Base-by-base conservation (phyloP, 148 eudicot genomes). In the Fallopia convolvulus region DNA sequence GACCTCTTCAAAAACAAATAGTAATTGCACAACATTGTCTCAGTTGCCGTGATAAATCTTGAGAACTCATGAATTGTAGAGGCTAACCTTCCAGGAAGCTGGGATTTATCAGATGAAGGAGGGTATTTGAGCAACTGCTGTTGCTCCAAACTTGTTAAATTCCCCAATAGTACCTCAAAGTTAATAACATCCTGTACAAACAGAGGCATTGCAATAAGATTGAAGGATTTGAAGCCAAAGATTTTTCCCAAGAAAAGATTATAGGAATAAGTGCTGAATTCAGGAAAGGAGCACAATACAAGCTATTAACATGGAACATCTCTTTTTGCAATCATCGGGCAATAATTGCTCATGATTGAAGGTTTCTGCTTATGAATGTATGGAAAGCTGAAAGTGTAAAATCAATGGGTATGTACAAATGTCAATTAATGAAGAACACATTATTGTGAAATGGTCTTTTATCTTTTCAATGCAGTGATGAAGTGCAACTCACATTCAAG, bases 141-240 rank as follows among this genome's bases (percentile, higher is more conserved):
- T 77, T 88, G 96, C 83, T 95, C 97, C 72, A 83, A 91, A 76
- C 75, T 77, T 30, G 97, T 84, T 58, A 95, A 76, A 74, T 87
- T 78, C 81, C 86, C 85, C 52, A 75, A 36, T 80, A 91, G 93
- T 48, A 80, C 88, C n/a, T 92, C 89, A 47, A 82, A 80, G 83
- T 90, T 89, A 33, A 87, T 76, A 76, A 95, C 78, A 77, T 92
- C 97, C 99, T 95, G 97, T 83, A 86, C 47, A 80, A 68, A 68
- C 39, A 61, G 72, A 68, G 20, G 39, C 12, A 63, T 68, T 68
- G 44, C n/a, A 5, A 14, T 33, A 68, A 36, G 72, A 30, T 65
- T 30, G 0, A 26, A 26, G 30, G 30, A 26, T 26, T 0, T 26
- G 70, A 65, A 32, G 70, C 70, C 70, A 65, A 65, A 61, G 13